These are phyloP conservation scores for Vinca major DNA, from an alignment of 305 asterid species.

Conservation along the genomic window DNA sequence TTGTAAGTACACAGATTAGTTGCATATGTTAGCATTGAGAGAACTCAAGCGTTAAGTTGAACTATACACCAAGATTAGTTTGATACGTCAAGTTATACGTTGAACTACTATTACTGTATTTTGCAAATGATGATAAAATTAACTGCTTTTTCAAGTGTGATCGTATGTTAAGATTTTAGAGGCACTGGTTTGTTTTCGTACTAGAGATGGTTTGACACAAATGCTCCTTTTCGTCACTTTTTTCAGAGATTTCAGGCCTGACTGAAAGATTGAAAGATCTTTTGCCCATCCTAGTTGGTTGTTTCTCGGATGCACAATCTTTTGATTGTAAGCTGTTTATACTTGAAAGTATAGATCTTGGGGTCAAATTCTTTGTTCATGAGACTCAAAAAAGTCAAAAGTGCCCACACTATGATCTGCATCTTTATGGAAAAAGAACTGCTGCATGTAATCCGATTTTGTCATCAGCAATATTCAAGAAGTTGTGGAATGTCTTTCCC, in stretches of 20 bases:
- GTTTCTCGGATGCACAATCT: constrained; percentile 61
- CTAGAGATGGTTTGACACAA: not conserved
- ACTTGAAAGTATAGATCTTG: constrained; percentile 68
- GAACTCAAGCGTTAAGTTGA: not conserved
- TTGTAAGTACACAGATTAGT: not conserved
- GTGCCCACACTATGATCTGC: constrained; percentile 20
- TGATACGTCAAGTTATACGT: no score
- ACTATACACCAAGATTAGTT: not conserved
- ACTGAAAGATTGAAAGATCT: constrained; percentile 51
- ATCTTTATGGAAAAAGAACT: constrained; percentile 23
- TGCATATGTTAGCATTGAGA: not conserved
- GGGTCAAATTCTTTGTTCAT: constrained; percentile 39
- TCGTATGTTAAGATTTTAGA: not conserved
- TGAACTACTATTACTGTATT: not conserved
- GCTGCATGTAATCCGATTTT: constrained; percentile 26
- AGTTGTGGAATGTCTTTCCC: constrained; percentile 78
- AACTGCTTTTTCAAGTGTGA: not conserved
- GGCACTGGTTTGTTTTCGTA: not conserved
- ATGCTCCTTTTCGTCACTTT: constrained; percentile 8
- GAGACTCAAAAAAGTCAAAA: constrained; percentile 29
- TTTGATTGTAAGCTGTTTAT: constrained; percentile 68
- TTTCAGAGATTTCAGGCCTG: constrained; percentile 53
- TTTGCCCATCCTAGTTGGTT: constrained; percentile 55
- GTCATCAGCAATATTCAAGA: constrained; percentile 43
- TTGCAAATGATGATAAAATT: not conserved